Evolutionary conservation across 805 yeast species (phyloP).

Genomic region (Candida easanensis): DNA sequence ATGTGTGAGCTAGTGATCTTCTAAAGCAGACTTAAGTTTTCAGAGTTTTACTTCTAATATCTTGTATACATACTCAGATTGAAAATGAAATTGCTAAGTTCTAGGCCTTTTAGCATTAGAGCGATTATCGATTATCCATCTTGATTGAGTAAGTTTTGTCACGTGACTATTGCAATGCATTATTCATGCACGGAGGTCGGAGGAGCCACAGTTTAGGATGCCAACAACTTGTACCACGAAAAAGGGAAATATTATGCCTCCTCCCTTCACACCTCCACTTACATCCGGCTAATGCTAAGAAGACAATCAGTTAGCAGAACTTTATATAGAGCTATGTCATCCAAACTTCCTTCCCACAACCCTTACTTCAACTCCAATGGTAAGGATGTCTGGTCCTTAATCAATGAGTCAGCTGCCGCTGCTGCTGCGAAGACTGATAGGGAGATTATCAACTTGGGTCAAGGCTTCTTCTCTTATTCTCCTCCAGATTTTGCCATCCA

Average conservation of each 20-base stretch:
- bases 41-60: too few relatives aligned
- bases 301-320: background rate
- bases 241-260: background rate
- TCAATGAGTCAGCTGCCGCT: conserved; percentile 91
- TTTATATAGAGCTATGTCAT: conserved; percentile 17
- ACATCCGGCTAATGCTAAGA: background rate
- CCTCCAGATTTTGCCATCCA: conserved; percentile 92
- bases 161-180: too few relatives aligned
- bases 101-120: too few relatives aligned
- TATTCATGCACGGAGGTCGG: too few relatives aligned
- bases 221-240: too few relatives aligned
- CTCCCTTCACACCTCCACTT: background rate
- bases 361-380: conserved; percentile 69
- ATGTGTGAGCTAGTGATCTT: too few relatives aligned
- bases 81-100: too few relatives aligned
- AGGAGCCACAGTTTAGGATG: too few relatives aligned
- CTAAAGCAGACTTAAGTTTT: too few relatives aligned
- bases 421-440: conserved; percentile 65
- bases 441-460: conserved; percentile 87
- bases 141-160: too few relatives aligned
- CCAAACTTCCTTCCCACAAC: conserved; percentile 45
- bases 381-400: conserved; percentile 92
- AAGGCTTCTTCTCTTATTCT: conserved; percentile 93
- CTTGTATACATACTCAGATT: too few relatives aligned
- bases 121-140: too few relatives aligned